Base-by-base conservation (phyloP, 2,329 filamentous ascomycete species). In the Hortaea sp. region DNA sequence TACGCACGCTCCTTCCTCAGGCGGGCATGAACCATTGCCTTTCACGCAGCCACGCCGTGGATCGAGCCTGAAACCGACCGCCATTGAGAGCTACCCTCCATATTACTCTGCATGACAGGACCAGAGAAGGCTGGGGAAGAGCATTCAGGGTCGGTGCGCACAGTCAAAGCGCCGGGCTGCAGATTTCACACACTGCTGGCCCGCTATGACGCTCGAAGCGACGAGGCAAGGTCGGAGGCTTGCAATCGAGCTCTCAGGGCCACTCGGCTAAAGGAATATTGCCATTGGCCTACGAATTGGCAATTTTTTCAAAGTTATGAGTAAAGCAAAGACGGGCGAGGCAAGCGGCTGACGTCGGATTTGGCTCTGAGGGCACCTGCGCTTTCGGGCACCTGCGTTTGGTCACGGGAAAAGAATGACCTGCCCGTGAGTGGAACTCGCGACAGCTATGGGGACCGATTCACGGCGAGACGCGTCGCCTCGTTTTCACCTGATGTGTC, bases 371-470 rank as follows among this genome's bases (percentile, higher is more conserved):
- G 48, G 55, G 53, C 50, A 57, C 45, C 51, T 52, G 47, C 50
- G 48, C 45, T 27, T 29, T 27, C 48, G 46, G 42, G 42, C 52
- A 54, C 49, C 28, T 38, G 46, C 39, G 44, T 42, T 48, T 44
- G 48, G 52, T 60, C 57, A 60, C 52, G 51, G 55, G 57, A 59
- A 49, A 46, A 46, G 43, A 46, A 48, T 40, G 34, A 45, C 46
- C 55, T 53, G 56, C 53, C 43, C 48, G 13, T 12, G 10, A 13
- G 45, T 43, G 30, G 31, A 20, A 39, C 47, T 40, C 29, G 5
- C 10, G 20, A 27, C 11, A 39, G 10, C 37, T 39, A 27, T 27
- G 7, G 10, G 39, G 20, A 34, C 13, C 37, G 43, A 28, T 28
- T 40, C 35, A 29, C 11, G 34, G 37, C 32, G 28, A 27, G 29